phyloP scores from a whole-genome alignment of 805 yeast species.

The Candida sithepensis region DNA sequence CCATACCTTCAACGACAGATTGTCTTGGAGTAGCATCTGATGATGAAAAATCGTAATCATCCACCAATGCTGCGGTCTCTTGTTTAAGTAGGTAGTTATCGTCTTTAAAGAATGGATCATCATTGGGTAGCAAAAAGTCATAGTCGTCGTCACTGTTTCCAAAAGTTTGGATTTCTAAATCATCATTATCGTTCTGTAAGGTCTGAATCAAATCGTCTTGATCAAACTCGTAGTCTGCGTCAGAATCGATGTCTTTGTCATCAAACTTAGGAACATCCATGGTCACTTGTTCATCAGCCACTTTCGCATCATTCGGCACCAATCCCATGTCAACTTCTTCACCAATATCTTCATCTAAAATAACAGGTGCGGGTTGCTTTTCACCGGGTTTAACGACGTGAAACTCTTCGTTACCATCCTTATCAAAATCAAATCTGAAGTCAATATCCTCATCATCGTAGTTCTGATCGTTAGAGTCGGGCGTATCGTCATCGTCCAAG shows the following conservation, averaged over 20 bases:
- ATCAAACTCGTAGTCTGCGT: slow-evolving; percentile 62
- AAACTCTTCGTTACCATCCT: slow-evolving; percentile 34
- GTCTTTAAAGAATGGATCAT: slow-evolving; percentile 37
- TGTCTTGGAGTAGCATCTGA: slow-evolving; percentile 30
- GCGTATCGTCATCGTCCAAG: slow-evolving; percentile 20
- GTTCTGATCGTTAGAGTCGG: slow-evolving; percentile 20
- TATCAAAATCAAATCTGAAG: slow-evolving; percentile 35
- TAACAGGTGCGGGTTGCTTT: slow-evolving; percentile 1
- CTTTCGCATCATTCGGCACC: slow-evolving; percentile 24
- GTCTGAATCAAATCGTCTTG: slow-evolving; percentile 42
- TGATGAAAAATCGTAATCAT: slow-evolving; percentile 33
- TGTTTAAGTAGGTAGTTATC: slow-evolving; percentile 42
- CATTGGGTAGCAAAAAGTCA: slow-evolving; percentile 25
- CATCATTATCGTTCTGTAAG: slow-evolving; percentile 36
- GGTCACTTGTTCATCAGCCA: slow-evolving; percentile 23
- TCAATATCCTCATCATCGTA: slow-evolving; percentile 36
- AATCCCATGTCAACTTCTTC: slow-evolving; percentile 40
- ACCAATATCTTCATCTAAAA: slow-evolving; percentile 53
- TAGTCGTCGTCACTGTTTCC: slow-evolving; percentile 35
- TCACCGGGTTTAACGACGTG: slow-evolving; percentile 17
- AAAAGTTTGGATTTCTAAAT: slow-evolving; percentile 31
- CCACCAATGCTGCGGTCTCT: slow-evolving; percentile 41
- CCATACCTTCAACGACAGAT: slow-evolving; percentile 22
- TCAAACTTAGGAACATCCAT: slow-evolving; percentile 50
- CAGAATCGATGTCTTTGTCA: slow-evolving; percentile 44